phyloP scores from a whole-genome alignment of 2,329 filamentous ascomycete species.

The Hansfordia pulvinata region DNA sequence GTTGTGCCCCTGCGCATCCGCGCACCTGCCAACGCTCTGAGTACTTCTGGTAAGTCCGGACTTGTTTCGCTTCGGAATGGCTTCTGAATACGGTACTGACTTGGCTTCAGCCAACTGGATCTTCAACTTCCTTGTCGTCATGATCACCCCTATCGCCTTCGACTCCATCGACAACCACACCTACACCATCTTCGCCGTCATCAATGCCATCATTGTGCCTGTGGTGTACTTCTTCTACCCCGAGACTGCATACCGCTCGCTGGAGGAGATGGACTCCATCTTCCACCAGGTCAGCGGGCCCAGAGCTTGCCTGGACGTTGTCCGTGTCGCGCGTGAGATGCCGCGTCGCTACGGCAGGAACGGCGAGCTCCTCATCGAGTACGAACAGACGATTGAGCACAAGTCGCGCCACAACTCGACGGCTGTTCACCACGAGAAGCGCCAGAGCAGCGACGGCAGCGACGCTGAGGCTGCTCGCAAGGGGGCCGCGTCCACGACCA shows the following conservation, averaged over 20 bases:
- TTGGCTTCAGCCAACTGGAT: slow-evolving; percentile 39
- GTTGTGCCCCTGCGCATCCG: slow-evolving; percentile 36
- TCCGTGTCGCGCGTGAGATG: slow-evolving; percentile 28
- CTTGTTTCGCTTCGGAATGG: slow-evolving; percentile 2
- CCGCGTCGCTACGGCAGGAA: slow-evolving; percentile 44
- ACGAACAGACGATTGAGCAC: slow-evolving; percentile 26
- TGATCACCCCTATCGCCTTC: slow-evolving; percentile 47
- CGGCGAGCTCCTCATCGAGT: slow-evolving; percentile 38
- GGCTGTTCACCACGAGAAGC: too few relatives aligned
- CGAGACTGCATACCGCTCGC: slow-evolving; percentile 10
- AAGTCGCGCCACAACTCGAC: slow-evolving; percentile 14
- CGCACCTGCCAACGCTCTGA: slow-evolving; percentile 43
- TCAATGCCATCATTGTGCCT: slow-evolving; percentile 47
- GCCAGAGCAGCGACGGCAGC: too few relatives aligned
- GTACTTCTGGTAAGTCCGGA: slow-evolving; percentile 19
- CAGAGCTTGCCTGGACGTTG: slow-evolving; percentile 24
- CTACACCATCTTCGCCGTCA: slow-evolving; percentile 53
- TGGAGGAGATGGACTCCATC: slow-evolving; percentile 24
- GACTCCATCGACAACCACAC: slow-evolving; percentile 43
- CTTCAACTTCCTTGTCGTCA: slow-evolving; percentile 51
- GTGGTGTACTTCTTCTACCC: slow-evolving; percentile 49
- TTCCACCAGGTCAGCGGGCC: slow-evolving; percentile 40
- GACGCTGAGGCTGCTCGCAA: too few relatives aligned
- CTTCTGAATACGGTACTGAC: slow-evolving; percentile 14
- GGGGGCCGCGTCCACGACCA: too few relatives aligned